Evolutionary conservation across 495 filamentous ascomycete genomes (phyloP).

Genomic region (Lepraria neglecta): DNA sequence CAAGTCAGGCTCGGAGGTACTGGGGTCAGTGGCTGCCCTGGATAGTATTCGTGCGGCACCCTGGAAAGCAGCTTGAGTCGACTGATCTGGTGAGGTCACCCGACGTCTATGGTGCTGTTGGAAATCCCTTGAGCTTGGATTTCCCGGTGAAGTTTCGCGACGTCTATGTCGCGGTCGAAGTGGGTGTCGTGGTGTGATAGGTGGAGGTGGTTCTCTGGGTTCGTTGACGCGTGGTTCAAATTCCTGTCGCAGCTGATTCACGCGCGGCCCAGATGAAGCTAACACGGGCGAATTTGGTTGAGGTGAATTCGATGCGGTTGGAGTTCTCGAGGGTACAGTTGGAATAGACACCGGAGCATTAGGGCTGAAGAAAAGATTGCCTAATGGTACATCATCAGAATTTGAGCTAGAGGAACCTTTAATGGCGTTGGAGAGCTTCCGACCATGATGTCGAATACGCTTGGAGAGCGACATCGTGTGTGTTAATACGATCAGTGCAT

Average conservation of each 20-base stretch:
- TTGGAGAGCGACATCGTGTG: not conserved
- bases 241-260: not conserved
- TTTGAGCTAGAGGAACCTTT: not conserved
- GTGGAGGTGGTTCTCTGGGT: not conserved
- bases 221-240: not conserved
- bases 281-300: not conserved
- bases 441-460: not conserved
- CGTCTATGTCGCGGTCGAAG: not conserved
- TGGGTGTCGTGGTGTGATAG: not conserved
- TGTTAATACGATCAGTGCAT: not conserved
- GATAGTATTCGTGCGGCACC: not conserved
- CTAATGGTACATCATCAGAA: not conserved
- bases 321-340: too few species aligned
- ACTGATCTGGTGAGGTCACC: not conserved
- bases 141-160: not conserved
- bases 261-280: not conserved
- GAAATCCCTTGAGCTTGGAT: too few species aligned
- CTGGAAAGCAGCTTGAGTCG: not conserved
- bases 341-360: not conserved
- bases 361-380: not conserved
- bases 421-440: not conserved
- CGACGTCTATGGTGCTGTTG: conserved; percentile 3
- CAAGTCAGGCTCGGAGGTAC: not conserved
- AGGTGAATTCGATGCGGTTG: not conserved
- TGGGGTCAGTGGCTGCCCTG: not conserved